Evolutionary conservation across 2,329 filamentous ascomycete species (phyloP), one percentile per base, ranked within the genome.

Genomic region (Ophiosphaerella korrae): DNA sequence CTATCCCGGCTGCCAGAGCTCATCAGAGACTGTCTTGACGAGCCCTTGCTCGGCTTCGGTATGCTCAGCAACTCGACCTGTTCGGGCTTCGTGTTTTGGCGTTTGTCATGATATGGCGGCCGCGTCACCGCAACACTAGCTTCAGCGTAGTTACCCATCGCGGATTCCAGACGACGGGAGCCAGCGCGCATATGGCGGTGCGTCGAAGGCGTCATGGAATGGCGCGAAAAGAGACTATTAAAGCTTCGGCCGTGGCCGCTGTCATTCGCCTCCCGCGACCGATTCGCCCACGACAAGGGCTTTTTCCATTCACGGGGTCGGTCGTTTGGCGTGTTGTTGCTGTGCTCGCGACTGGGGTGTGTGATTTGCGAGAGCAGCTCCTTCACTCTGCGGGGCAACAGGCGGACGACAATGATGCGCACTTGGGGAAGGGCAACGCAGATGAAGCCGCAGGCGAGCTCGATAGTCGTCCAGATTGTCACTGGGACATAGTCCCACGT

Each of bases 401-500:
- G 8, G n/a, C 29, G 47, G n/a, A 50, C 41, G 5, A 62, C 5
- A 1, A 66, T 52, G 14, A 62, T 51, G 9, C 61, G 59, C 9
- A 66, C 57, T 7, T 53, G 41, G 7, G 58, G 60, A 9, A 63
- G 46, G 2, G 50, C 58, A 14, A 60, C 48, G 38, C 58, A 63
- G 24, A 45, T 37, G 31, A 59, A 60, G 16, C 52, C 54, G 9
- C 49, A 50, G 8, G 31, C 47, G 5, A 64, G 55, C 14, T 66
- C 63, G 5, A 64, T 42, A 37, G 55, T 55, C 2, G 63, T 62
- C 61, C 61, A 66, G n/a, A 63, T 56, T 6, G 58, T 63, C 18
- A 53, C 44, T 1, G 61, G 52, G 2, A 60, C 55, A 43, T 66
- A 63, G 39, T 62, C 60, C 62, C 58, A 66, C 7, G 60, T 63